phyloP scores from a whole-genome alignment of 306 rosid genomes.

The Lathyrus sativus region DNA sequence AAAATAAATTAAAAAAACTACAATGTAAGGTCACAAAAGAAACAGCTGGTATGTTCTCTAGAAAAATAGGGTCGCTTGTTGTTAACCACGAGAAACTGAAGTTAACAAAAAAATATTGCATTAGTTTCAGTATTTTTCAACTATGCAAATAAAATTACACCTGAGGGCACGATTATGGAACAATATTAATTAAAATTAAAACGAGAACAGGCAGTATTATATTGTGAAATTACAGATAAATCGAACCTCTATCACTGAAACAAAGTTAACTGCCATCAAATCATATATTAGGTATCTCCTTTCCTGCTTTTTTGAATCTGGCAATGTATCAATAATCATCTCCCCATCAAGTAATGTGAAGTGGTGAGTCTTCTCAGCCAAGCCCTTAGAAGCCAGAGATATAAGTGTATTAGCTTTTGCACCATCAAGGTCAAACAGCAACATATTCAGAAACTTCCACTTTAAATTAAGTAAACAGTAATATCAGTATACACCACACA shows the following conservation, averaged over 20 bases:
- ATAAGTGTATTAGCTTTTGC: constrained; percentile 42
- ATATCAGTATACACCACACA: constrained; percentile 24
- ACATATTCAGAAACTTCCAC: constrained; percentile 22
- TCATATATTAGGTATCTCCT: constrained; percentile 97
- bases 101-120: not conserved
- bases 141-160: constrained; percentile 18
- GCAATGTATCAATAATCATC: constrained; percentile 89
- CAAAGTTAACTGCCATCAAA: constrained; percentile 70
- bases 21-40: not conserved
- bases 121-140: constrained; percentile 20
- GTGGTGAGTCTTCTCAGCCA: constrained; percentile 78
- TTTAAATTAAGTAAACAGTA: constrained; percentile 1
- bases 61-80: constrained; percentile 3
- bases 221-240: constrained; percentile 17
- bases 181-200: constrained; percentile 9
- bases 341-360: constrained; percentile 92
- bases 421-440: constrained; percentile 40
- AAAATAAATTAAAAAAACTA: not conserved
- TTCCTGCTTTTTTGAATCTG: constrained; percentile 85
- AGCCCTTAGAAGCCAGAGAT: constrained; percentile 51
- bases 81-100: constrained; percentile 22
- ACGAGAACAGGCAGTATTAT: constrained; percentile 19
- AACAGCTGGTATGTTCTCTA: constrained; percentile 6
- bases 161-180: constrained; percentile 10
- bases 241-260: constrained; percentile 73